Conservation (phyloP, 108 stramenopile species). For the Cyclotella cryptica region DNA sequence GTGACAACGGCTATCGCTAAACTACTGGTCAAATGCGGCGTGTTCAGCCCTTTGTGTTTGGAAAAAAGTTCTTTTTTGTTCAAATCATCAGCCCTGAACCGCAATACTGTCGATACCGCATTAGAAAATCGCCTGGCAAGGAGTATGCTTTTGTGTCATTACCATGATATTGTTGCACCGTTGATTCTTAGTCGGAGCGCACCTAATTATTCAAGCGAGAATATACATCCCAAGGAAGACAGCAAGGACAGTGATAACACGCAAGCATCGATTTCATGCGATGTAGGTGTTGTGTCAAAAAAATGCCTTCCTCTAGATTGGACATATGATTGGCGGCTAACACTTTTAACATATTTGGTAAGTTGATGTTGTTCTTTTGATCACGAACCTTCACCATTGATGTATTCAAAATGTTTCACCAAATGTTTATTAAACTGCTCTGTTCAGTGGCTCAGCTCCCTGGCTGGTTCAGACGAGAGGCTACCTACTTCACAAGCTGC, state of each 20-base stretch:
- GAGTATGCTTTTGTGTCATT: slow-evolving; percentile 75
- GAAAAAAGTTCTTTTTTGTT: slow-evolving; percentile 7
- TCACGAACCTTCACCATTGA: not conserved
- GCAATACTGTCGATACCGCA: slow-evolving; percentile 31
- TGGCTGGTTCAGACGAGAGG: slow-evolving; percentile 76
- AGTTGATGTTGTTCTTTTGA: slow-evolving; percentile 6
- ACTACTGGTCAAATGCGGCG: slow-evolving; percentile 77
- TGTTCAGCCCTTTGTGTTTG: slow-evolving; percentile 46
- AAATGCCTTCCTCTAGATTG: slow-evolving; percentile 49
- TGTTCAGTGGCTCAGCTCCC: slow-evolving; percentile 74
- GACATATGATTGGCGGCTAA: slow-evolving; percentile 80
- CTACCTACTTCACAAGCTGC: slow-evolving; percentile 60
- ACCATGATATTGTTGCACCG: slow-evolving; percentile 85
- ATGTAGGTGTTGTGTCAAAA: slow-evolving; percentile 17
- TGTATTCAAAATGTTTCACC: not conserved
- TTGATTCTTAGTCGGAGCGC: slow-evolving; percentile 80
- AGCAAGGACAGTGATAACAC: slow-evolving; percentile 17
- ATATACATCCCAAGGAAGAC: slow-evolving; percentile 4
- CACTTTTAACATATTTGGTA: slow-evolving; percentile 68
- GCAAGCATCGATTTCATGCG: slow-evolving; percentile 1
- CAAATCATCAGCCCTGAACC: slow-evolving; percentile 16
- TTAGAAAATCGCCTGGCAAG: slow-evolving; percentile 76
- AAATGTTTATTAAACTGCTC: not conserved
- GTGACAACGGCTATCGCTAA: slow-evolving; percentile 69
- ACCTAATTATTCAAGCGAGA: slow-evolving; percentile 28